These are phyloP conservation scores for Leccinellum luteum DNA, from an alignment of 768 basidiomycete species.

Conservation along the genomic window DNA sequence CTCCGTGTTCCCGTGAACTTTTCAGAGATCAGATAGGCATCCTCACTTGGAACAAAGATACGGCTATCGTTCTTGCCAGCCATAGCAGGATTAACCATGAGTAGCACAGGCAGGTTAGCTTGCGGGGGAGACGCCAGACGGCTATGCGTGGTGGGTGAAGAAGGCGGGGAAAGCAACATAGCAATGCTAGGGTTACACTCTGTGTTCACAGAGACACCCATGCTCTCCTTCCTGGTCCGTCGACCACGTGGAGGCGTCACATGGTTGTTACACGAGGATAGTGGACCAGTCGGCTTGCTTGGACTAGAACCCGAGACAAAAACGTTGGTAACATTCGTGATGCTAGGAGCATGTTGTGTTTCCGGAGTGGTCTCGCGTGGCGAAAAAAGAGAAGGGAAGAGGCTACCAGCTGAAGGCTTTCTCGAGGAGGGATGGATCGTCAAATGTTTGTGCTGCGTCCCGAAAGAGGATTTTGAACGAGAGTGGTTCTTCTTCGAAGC, in stretches of 20 bases:
- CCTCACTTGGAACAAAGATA: not conserved
- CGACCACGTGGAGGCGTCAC: slow-evolving; percentile 19
- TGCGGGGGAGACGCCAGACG: slow-evolving; percentile 4
- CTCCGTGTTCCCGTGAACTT: slow-evolving; percentile 7
- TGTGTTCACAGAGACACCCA: not conserved
- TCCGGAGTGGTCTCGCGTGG: slow-evolving; percentile 4
- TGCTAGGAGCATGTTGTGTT: slow-evolving; percentile 4
- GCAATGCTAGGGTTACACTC: slow-evolving; percentile 14
- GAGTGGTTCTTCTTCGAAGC: slow-evolving; percentile 6
- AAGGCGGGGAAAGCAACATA: slow-evolving; percentile 27
- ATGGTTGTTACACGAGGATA: not conserved
- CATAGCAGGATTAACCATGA: not conserved
- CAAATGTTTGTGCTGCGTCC: not conserved
- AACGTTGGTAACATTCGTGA: slow-evolving; percentile 11
- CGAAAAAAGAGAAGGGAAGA: slow-evolving; percentile 17
- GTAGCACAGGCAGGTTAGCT: slow-evolving; percentile 2
- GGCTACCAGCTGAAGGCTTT: slow-evolving; percentile 16
- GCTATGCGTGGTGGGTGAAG: slow-evolving; percentile 10
- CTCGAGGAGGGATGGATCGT: slow-evolving; percentile 3
- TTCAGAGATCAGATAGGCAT: not conserved
- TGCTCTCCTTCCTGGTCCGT: slow-evolving; percentile 11
- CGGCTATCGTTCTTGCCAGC: not conserved
- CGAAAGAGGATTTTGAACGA: slow-evolving; percentile 20
- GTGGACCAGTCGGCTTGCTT: not conserved
- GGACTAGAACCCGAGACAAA: slow-evolving; percentile 4